Percentiles rank a stretch among this genome's conserved stretches.
Evolutionary conservation across 441 rosid genomes (phyloP).

Genomic region (California macrophylla): DNA sequence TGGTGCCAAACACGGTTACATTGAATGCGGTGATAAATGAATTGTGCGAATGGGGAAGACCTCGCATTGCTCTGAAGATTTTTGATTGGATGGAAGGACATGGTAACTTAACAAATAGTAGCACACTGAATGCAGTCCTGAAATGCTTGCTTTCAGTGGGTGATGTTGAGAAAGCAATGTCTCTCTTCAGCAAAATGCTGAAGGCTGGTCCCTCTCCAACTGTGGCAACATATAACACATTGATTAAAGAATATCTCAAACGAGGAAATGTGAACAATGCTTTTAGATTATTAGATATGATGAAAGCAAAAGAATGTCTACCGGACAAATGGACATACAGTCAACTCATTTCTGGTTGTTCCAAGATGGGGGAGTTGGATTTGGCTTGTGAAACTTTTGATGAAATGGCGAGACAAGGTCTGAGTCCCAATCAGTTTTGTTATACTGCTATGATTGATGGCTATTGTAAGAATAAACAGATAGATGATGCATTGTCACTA

Average conservation of each 20-base stretch:
- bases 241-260: conserved; percentile 35
- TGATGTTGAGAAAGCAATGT: conserved; percentile 43
- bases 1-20: conserved; percentile 39
- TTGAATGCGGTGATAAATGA: conserved; percentile 47
- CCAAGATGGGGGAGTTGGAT: conserved; percentile 38
- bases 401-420: conserved; percentile 36
- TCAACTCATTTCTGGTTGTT: conserved; percentile 49
- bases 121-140: conserved; percentile 42
- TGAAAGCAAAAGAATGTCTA: conserved; percentile 32
- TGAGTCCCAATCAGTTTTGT: conserved; percentile 36
- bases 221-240: conserved; percentile 39
- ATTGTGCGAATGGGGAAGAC: conserved; percentile 29
- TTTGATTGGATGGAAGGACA: conserved; percentile 38
- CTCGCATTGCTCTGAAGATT: conserved; percentile 31
- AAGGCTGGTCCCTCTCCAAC: conserved; percentile 41
- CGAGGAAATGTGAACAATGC: conserved; percentile 38
- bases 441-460: conserved; percentile 59
- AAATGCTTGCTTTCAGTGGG: conserved; percentile 32
- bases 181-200: conserved; percentile 37
- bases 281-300: conserved; percentile 33
- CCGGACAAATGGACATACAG: conserved; percentile 58
- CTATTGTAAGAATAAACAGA: conserved; percentile 41
- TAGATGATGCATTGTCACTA: conserved; percentile 39
- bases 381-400: conserved; percentile 30
- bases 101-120: conserved; percentile 24